These are phyloP conservation scores for Cytospora piceae DNA, from an alignment of 2,329 filamentous ascomycete genomes.

Conservation along the genomic window DNA sequence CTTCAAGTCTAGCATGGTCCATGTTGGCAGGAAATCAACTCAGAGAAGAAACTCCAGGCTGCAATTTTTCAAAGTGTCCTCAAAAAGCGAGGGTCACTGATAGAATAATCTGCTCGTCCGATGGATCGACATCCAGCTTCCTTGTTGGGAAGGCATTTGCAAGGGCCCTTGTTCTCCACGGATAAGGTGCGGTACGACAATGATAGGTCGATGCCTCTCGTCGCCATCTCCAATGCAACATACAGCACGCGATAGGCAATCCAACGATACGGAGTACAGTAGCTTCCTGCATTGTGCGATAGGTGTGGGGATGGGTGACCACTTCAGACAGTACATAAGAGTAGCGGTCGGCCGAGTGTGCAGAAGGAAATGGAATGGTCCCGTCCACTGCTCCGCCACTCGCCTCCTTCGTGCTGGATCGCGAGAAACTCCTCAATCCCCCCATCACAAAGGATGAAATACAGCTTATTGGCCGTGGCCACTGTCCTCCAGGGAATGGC, in stretches of 20 bases:
- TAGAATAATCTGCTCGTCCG: neutral
- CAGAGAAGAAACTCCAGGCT: too few relatives aligned
- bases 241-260: neutral
- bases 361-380: neutral
- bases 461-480: conserved; percentile 15
- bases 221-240: conserved; percentile 17
- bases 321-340: conserved; percentile 12
- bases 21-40: too few relatives aligned
- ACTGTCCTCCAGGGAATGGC: conserved; percentile 16
- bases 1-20: too few relatives aligned
- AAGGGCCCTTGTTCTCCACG: neutral
- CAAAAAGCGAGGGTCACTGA: too few relatives aligned
- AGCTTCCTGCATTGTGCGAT: neutral
- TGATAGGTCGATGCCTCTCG: neutral
- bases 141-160: neutral
- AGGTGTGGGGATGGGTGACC: conserved; percentile 8
- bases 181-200: conserved; percentile 13
- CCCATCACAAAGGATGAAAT: conserved; percentile 12
- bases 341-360: conserved; percentile 2
- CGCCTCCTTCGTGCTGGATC: conserved; percentile 1
- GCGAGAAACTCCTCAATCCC: conserved; percentile 3
- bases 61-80: too few relatives aligned
- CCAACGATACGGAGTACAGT: conserved; percentile 4
- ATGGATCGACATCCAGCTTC: conserved; percentile 7
- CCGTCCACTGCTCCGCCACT: neutral